These are phyloP conservation scores for Cytospora chrysosperma DNA, from an alignment of 2,329 filamentous ascomycete species.

Conservation along the genomic window DNA sequence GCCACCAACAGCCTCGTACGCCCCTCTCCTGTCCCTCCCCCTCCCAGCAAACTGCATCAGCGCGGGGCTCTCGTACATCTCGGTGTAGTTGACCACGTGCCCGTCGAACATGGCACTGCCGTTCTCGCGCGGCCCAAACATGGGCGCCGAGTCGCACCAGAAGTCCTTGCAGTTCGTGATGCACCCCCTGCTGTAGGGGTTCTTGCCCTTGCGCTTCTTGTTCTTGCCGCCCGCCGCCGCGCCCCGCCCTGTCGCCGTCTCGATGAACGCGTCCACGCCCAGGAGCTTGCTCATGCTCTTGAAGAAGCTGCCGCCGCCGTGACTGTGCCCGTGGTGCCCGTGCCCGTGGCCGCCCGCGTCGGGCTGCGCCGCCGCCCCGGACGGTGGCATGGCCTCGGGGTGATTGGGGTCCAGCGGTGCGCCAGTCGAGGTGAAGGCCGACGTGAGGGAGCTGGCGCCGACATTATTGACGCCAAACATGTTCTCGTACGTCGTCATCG, in stretches of 20 bases:
- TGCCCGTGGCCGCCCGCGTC: conserved; percentile 43
- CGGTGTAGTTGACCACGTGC: conserved; percentile 78
- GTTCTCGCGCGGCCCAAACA: conserved; percentile 73
- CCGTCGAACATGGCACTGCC: conserved; percentile 77
- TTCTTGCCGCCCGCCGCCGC: conserved; percentile 56
- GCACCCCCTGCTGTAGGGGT: conserved; percentile 82
- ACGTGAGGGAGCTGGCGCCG: conserved; percentile 57
- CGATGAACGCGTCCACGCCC: conserved; percentile 90
- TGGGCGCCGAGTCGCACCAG: conserved; percentile 84
- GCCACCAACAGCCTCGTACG: conserved; percentile 63
- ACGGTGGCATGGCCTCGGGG: conserved; percentile 46
- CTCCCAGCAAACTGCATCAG: conserved; percentile 56
- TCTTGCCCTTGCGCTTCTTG: conserved; percentile 59
- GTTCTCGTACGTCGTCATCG: conserved; percentile 94
- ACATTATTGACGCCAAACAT: conserved; percentile 77
- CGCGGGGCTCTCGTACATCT: conserved; percentile 81
- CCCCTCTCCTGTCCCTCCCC: conserved; percentile 45
- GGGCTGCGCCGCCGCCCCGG: conserved; percentile 53
- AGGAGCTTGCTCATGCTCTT: conserved; percentile 81
- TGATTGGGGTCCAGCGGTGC: conserved; percentile 68
- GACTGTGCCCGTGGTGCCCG: conserved; percentile 37
- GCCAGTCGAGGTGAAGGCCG: conserved; percentile 75
- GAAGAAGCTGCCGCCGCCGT: conserved; percentile 62
- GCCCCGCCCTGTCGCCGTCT: conserved; percentile 82
- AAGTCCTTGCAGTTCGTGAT: conserved; percentile 94